These are phyloP conservation scores for Tolypocladium tropicale DNA, from an alignment of 2,329 filamentous ascomycete genomes.

Conservation along the genomic window DNA sequence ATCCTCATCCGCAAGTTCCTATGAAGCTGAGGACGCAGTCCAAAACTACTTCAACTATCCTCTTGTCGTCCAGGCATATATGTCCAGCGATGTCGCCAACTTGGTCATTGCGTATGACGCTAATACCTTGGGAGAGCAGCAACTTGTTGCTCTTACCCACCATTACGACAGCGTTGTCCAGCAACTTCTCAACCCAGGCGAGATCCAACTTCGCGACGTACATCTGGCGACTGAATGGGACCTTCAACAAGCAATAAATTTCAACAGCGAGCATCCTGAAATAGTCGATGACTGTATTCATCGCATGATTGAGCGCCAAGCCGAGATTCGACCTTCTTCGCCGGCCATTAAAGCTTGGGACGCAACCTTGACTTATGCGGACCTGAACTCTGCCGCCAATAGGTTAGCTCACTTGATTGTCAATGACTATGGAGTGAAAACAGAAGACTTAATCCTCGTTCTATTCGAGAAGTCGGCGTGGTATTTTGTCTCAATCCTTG, in stretches of 20 bases:
- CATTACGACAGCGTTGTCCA: background rate
- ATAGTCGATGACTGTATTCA: conserved; percentile 23
- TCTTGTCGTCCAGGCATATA: background rate
- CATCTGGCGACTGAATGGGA: background rate
- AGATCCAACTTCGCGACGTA: background rate
- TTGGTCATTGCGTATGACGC: background rate
- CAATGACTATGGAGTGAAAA: background rate
- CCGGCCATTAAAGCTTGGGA: conserved; percentile 34
- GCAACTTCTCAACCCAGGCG: background rate
- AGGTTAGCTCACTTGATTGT: conserved; percentile 24
- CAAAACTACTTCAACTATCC: conserved; percentile 7
- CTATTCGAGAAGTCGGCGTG: conserved; percentile 6
- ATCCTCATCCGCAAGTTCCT: background rate
- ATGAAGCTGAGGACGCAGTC: background rate
- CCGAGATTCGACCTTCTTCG: conserved; percentile 3
- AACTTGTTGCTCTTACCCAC: background rate
- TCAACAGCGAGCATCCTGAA: background rate
- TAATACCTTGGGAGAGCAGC: background rate
- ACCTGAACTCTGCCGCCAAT: conserved; percentile 26
- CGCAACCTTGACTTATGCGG: conserved; percentile 28
- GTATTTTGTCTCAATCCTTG: conserved; percentile 6
- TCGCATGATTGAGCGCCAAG: conserved; percentile 26
- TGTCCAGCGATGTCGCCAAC: conserved; percentile 1
- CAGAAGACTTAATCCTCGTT: background rate
- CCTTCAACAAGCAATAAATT: background rate